Evolutionary conservation across 192 early-diverging fungal genomes (phyloP).

Genomic region (Geranomyces variabilis): DNA sequence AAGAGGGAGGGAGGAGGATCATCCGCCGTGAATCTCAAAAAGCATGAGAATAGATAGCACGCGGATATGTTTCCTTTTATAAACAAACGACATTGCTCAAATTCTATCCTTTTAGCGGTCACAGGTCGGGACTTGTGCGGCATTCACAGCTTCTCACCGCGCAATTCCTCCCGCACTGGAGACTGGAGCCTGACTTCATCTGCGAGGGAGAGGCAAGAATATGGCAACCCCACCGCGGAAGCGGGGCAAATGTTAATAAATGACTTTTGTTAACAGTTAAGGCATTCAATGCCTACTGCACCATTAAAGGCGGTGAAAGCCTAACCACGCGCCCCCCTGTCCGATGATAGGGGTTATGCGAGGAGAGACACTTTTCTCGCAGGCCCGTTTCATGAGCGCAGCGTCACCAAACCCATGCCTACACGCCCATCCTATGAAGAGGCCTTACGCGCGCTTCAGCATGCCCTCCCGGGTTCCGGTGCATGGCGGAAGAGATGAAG

Average conservation of each 20-base stretch:
- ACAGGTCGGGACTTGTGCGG: neutral
- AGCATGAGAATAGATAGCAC: constrained; percentile 3
- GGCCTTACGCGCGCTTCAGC: constrained; percentile 5
- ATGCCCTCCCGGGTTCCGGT: constrained; percentile 3
- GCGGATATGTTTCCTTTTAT: neutral
- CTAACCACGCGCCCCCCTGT: too few species aligned
- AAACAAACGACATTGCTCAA: constrained; percentile 1
- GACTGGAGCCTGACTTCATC: constrained; percentile 2
- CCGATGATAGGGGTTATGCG: too few species aligned
- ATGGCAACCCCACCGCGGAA: constrained; percentile 1
- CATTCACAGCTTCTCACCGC: constrained; percentile 1
- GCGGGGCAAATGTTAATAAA: constrained; percentile 2
- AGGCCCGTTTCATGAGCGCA: constrained; percentile 2
- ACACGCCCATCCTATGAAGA: neutral
- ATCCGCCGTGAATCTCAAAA: neutral
- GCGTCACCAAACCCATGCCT: neutral
- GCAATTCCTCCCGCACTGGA: neutral
- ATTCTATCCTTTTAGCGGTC: constrained; percentile 5
- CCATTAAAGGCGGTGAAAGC: too few species aligned
- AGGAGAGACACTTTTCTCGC: too few species aligned
- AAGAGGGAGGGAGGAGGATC: constrained; percentile 1
- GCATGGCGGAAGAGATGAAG: constrained; percentile 5
- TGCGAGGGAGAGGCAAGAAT: neutral
- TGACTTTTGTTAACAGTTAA: neutral
- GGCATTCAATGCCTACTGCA: too few species aligned